A percentile compares a stretch with the other conserved stretches of the same genome.
Evolutionary conservation across 495 filamentous ascomycete genomes (phyloP).

Genomic region (Xylaria longipes): DNA sequence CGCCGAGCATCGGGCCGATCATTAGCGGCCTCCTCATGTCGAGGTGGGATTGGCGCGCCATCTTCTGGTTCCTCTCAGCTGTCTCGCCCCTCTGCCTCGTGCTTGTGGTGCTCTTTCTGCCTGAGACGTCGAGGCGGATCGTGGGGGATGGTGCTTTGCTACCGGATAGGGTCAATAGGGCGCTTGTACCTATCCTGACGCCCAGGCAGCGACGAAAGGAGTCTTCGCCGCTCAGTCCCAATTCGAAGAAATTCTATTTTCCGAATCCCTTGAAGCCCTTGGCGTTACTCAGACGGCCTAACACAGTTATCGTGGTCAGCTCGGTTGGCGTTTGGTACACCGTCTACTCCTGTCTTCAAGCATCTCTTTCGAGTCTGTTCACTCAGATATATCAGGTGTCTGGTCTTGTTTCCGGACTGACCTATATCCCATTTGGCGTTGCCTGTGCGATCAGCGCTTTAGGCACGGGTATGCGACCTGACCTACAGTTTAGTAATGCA

Average conservation of each 20-base stretch:
- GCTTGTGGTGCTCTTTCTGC: background rate
- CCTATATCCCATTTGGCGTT: conserved; percentile 16
- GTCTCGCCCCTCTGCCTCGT: background rate
- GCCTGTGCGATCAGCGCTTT: conserved; percentile 14
- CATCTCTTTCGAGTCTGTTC: conserved; percentile 1
- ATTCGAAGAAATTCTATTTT: background rate
- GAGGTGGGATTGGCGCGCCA: background rate
- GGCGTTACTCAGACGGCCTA: background rate
- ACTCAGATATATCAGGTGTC: background rate
- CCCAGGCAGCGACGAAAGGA: background rate
- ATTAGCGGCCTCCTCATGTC: background rate
- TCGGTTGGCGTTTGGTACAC: background rate
- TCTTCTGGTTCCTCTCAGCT: conserved; percentile 4
- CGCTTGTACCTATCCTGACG: background rate
- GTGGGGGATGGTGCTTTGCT: conserved; percentile 23
- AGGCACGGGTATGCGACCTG: background rate
- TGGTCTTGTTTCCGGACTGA: conserved; percentile 10
- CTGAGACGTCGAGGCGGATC: conserved; percentile 23
- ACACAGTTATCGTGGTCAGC: background rate
- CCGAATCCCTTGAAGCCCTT: background rate
- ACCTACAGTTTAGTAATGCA: background rate
- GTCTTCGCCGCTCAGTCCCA: background rate
- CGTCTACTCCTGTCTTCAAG: conserved; percentile 1
- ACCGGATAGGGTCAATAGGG: background rate
- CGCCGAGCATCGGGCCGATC: background rate